phyloP scores from a whole-genome alignment of 1,139 yeast genomes.

The Kodamaea fungicola region DNA sequence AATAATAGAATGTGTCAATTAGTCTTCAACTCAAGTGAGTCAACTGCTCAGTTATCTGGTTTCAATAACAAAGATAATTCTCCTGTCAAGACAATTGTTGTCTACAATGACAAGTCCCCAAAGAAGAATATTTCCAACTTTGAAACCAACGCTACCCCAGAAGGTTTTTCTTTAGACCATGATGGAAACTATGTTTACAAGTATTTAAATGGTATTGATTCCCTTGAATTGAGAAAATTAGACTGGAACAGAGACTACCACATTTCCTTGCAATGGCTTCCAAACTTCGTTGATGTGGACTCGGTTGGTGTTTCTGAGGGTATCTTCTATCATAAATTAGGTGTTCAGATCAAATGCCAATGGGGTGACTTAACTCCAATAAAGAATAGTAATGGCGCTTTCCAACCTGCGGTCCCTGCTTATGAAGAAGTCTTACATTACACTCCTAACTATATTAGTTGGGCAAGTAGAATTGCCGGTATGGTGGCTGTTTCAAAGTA shows the following conservation, averaged over 20 bases:
- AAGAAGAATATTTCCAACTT: constrained; percentile 4
- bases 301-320: constrained; percentile 29
- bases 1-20: constrained; percentile 65
- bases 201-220: constrained; percentile 58
- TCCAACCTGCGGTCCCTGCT: constrained; percentile 56
- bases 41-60: constrained; percentile 16
- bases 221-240: constrained; percentile 59
- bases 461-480: constrained; percentile 67
- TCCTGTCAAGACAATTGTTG: constrained; percentile 60
- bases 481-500: constrained; percentile 51
- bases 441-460: constrained; percentile 60
- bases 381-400: constrained; percentile 22
- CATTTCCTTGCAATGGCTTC: constrained; percentile 76
- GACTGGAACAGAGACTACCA: constrained; percentile 58
- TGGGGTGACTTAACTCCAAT: constrained; percentile 63
- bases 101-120: constrained; percentile 35
- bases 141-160: constrained; percentile 29
- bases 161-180: constrained; percentile 50
- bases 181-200: constrained; percentile 53
- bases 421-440: constrained; percentile 63
- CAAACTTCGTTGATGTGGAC: constrained; percentile 49
- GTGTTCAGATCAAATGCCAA: constrained; percentile 57
- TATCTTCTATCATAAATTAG: constrained; percentile 34
- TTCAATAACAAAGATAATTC: constrained; percentile 25
- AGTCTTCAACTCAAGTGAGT: constrained; percentile 44